Base-by-base conservation (phyloP, 164 flowering plant species). In the Taxillus chinensis region DNA sequence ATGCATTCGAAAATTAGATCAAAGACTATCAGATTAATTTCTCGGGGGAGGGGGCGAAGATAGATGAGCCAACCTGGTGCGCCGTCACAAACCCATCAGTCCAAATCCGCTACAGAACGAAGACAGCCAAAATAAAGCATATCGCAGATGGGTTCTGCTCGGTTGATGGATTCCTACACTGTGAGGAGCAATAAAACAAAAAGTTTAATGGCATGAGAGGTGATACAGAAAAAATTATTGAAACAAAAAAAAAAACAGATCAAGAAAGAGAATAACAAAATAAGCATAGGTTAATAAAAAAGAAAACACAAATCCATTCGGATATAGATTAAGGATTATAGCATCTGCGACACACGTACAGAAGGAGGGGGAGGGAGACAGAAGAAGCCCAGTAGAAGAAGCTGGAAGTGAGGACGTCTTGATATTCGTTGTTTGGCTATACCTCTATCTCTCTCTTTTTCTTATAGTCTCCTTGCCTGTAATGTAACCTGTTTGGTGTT, bases 361-460 rank as follows among this genome's bases (percentile, higher is more conserved):
- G 8, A 5, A 51, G 5, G 54, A 14, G 54, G 8, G 60, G 42
- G 55, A 59, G 46, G 61, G 56, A 64, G 62, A 55, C 56, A 65
- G 48, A 3, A 15, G 27, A 51, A 50, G 55, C 2, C 27, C 27
- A 27, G 27, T 27, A 27, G 27, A 27, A 27, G 27, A 27, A 27
- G 27, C 27, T 27, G 27, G 27, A 0, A 27, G 48, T 8, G 63
- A 65, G 55, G 66, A 73, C 27, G 27, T 27, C 27, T 27, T 27
- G 76, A 68, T 73, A 68, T 65, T 68, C 62, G 68, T 62, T 68
- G 70, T 62, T 65, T 73, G 76, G 72, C 62, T 65, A 40, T 61
- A 2, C 3, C 27, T 14, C 27, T 48, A 3, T 48, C 51, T 48
- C 12, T 5, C 14, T 8, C 14, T 48, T 11, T 48, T 43, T 43